Percentiles rank a stretch among this genome's conserved stretches.
These are phyloP conservation scores for Macaranga tanarius DNA, from an alignment of 441 rosid genomes.

Conservation along the genomic window DNA sequence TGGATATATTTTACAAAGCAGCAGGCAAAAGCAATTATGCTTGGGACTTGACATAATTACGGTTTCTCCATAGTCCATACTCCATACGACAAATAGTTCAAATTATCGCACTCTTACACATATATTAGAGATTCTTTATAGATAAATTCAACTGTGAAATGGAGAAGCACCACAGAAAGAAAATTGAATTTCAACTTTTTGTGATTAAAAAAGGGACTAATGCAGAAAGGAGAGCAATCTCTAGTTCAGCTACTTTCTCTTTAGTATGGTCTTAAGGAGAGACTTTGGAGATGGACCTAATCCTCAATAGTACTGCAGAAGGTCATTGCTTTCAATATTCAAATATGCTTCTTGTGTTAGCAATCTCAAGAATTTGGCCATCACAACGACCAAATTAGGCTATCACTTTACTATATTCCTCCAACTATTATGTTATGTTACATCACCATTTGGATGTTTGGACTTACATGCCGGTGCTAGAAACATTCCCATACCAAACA, in stretches of 20 bases:
- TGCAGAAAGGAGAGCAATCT: background rate
- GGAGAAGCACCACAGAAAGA: background rate
- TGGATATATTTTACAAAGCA: conserved; percentile 11
- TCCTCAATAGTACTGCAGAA: background rate
- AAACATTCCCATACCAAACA: background rate
- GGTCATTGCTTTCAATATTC: too few relatives aligned
- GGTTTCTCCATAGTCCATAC: background rate
- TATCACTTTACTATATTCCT: background rate
- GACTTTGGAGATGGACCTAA: background rate
- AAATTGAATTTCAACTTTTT: background rate
- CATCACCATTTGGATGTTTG: background rate
- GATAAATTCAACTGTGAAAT: background rate
- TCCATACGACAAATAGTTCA: background rate
- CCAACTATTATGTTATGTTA: background rate
- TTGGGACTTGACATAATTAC: conserved; percentile 1
- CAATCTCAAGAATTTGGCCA: background rate
- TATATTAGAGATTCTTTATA: background rate
- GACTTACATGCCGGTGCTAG: background rate
- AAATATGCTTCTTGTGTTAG: background rate
- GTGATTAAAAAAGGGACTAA: background rate
- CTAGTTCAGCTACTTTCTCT: background rate
- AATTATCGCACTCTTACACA: background rate
- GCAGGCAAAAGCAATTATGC: background rate
- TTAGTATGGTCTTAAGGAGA: background rate
- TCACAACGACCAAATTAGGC: background rate